Base-by-base conservation (phyloP, 495 filamentous ascomycete genomes). In the Xylona heveae region DNA sequence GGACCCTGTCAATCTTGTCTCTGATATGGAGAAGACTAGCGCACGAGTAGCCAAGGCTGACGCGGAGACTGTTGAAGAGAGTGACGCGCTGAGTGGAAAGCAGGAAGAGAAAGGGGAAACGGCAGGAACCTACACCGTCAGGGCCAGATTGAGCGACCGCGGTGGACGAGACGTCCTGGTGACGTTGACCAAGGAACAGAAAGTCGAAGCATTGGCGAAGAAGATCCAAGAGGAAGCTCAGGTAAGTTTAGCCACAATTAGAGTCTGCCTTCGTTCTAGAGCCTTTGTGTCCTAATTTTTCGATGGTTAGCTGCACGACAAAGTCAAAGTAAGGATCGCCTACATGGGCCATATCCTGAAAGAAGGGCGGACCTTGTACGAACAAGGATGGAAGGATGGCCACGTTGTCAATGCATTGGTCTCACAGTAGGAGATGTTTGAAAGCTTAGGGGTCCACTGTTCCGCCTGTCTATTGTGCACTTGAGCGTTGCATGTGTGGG, bases 391-490 rank as follows among this genome's bases (percentile, higher is more conserved):
- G 78, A 62, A 69, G 41, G 58, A 64, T 34, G 78, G 70, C 14
- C 62, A 84, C 49, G 59, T 85, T 15, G 51, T 93, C 33, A 91
- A 85, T 47, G 82, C 78, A 5, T 48, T 88, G 35, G 70, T 91
- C 31, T 75, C 76, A 41, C 43, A 44, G 5, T 51, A 46, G 31
- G n/a, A n/a, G n/a, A n/a, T n/a, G n/a, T n/a, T n/a, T n/a, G n/a
- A n/a, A n/a, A n/a, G n/a, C n/a, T n/a, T n/a, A n/a, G n/a, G n/a
- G n/a, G n/a, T n/a, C n/a, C n/a, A n/a, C n/a, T n/a, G n/a, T n/a
- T n/a, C n/a, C n/a, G n/a, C n/a, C n/a, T n/a, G n/a, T n/a, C n/a
- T n/a, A n/a, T n/a, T n/a, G n/a, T n/a, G n/a, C n/a, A n/a, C n/a
- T n/a, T n/a, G n/a, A n/a, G n/a, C n/a, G n/a, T n/a, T n/a, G n/a